Base-by-base conservation (phyloP, 768 basidiomycete genomes). In the Mycena vulgaris region DNA sequence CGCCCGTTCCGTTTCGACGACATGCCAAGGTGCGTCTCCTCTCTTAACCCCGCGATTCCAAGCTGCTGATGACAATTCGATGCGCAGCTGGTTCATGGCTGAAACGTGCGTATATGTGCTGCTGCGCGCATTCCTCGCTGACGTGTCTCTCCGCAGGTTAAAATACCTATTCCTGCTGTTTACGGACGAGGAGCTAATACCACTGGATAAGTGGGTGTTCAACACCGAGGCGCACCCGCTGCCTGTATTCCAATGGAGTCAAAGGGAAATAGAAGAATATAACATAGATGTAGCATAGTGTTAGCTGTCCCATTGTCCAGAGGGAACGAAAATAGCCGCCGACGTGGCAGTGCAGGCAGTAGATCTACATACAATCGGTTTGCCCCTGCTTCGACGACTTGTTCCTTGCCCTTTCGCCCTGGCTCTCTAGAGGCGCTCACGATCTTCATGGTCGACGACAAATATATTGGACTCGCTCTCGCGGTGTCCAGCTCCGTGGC, bases 381-480 rank as follows among this genome's bases (percentile, higher is more conserved):
- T 2, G 9, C 19, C 33, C 35, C 55, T 35, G 1, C 37, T 25
- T n/a, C n/a, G 19, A 23, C 17, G 37, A 9, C 28, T 40, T 30
- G 35, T 16, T 35, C 25, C 21, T 47, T 25, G 28, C 47, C 37
- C n/a, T 25, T 39, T n/a, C 68, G 31, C 42, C 53, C 61, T 68
- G 35, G 61, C 55, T 21, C 19, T 33, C 37, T 31, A 49, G 17
- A 39, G 57, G 56, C 49, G 47, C 49, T 27, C n/a, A 61, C 69
- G 62, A 63, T 48, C 27, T 47, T 72, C 66, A 93, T 93, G 91
- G 83, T 95, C 28, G 95, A 98, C 75, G 97, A 98, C 84, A 98
- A 96, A 84, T 97, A 96, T 79, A 95, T 98, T 56, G 98, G 98
- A 35, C 89, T 99, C 60, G 88, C 90, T 28, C 89, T 99, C 63